Conservation (phyloP, 176 grass and related monocot species). For the Lolium perenne region DNA sequence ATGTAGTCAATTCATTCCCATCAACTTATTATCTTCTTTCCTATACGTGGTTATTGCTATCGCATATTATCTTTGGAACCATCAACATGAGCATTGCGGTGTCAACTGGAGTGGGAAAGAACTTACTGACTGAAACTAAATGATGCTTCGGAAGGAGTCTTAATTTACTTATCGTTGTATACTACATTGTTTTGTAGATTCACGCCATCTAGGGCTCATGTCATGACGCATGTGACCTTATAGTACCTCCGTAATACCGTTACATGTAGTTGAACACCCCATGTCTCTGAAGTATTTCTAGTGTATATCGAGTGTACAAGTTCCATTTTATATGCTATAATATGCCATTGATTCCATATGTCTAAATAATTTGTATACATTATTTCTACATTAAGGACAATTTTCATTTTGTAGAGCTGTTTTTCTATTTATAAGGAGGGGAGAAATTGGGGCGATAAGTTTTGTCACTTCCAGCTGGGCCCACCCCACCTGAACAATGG, state of each 20-base stretch:
- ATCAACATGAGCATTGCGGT: background rate
- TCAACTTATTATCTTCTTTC: background rate
- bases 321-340: too few species aligned
- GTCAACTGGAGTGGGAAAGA: background rate
- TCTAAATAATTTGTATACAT: too few species aligned
- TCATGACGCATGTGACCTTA: too few species aligned
- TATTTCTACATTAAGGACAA: too few species aligned
- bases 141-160: background rate
- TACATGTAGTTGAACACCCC: too few species aligned
- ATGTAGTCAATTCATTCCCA: background rate
- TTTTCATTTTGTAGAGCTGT: too few species aligned
- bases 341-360: too few species aligned
- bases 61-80: background rate
- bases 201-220: too few species aligned
- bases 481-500: constrained; percentile 39
- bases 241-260: too few species aligned
- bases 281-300: too few species aligned
- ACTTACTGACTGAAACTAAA: background rate
- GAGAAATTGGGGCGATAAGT: background rate
- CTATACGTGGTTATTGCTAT: background rate
- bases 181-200: too few species aligned
- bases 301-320: too few species aligned
- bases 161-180: background rate
- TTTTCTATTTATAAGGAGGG: background rate
- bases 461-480: background rate